Evolutionary conservation across 1,284 basidiomycete genomes (phyloP).

Genomic region (Caloboletus firmus): DNA sequence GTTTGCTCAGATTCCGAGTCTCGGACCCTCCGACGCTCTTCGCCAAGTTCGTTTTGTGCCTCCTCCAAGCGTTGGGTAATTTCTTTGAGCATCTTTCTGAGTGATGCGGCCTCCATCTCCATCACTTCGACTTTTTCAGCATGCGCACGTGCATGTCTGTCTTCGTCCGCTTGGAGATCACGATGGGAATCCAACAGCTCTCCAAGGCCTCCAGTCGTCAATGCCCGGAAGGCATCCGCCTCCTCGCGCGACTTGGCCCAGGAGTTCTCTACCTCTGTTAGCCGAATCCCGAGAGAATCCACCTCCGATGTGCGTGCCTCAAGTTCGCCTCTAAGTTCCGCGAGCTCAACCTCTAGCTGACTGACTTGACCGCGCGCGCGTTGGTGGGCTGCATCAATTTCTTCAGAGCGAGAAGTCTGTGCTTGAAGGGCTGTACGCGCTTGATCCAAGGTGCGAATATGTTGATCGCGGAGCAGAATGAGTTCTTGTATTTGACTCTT

Average conservation of each 20-base stretch:
- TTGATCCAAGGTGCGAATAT: slow-evolving; percentile 85
- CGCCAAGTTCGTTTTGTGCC: slow-evolving; percentile 65
- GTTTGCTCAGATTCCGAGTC: slow-evolving; percentile 73
- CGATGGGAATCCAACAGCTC: slow-evolving; percentile 83
- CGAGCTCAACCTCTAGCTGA: slow-evolving; percentile 71
- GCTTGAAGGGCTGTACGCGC: slow-evolving; percentile 77
- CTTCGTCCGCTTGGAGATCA: slow-evolving; percentile 77
- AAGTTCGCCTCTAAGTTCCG: slow-evolving; percentile 76
- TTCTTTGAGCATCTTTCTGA: slow-evolving; percentile 80
- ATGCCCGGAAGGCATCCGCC: slow-evolving; percentile 78
- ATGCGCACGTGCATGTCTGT: slow-evolving; percentile 69
- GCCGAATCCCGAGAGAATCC: slow-evolving; percentile 62
- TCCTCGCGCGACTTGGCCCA: slow-evolving; percentile 91
- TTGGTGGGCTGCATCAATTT: slow-evolving; percentile 77
- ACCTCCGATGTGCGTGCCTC: slow-evolving; percentile 73
- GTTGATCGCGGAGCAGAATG: slow-evolving; percentile 70
- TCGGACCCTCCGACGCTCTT: slow-evolving; percentile 66
- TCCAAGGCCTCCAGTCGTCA: slow-evolving; percentile 83
- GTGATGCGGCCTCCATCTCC: slow-evolving; percentile 71
- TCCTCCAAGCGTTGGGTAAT: slow-evolving; percentile 70
- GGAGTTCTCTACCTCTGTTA: slow-evolving; percentile 78
- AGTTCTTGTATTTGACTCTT: slow-evolving; percentile 75
- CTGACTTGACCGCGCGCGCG: slow-evolving; percentile 66
- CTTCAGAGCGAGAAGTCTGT: slow-evolving; percentile 74
- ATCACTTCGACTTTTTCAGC: slow-evolving; percentile 79